Evolutionary conservation across 257 asterid species (phyloP), one percentile per base, ranked within the genome.

Genomic region (Salvia hispanica): DNA sequence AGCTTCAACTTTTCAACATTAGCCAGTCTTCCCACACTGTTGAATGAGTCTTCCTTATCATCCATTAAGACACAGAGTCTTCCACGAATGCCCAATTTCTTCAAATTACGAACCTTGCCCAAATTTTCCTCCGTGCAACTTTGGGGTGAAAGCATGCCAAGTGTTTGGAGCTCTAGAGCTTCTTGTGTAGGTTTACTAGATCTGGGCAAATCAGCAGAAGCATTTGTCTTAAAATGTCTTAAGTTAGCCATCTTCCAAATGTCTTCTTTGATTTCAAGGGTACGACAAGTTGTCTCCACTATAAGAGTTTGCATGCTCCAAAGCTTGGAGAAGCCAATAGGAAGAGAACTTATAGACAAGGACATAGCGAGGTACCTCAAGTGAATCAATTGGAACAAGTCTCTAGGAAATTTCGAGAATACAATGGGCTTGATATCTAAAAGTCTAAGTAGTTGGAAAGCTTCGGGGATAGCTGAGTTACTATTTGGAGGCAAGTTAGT

Each of bases 371-470:
- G 18, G 57, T 63, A 75, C 64, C 57, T 37, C 57, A 45, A 5
- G 5, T 21, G 44, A 37, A 64, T 10, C 59, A 78, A 15, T 10
- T 52, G 45, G 36, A 43, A 36, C 15, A 78, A 14, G 0, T 78
- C 72, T 12, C 2, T 37, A 2, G 82, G 78, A 1, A 78, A 52
- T n/a, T 57, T 71, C 4, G 36, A 18, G 51, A 70, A 78, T 52
- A 6, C 46, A 72, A 78, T 45, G 57, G 79, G 64, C n/a, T n/a
- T n/a, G 39, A 42, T 55, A 37, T 70, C 79, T 45, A 78, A 62
- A 36, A 78, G 77, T 28, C 82, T 59, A 5, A 78, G 74, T 57
- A 70, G 56, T 28, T 59, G 56, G 25, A 78, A 78, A 13, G 77
- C 82, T 9, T 31, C 54, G 0, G 79, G 79, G 37, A 78, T 78